A percentile compares a stretch with the other conserved stretches of the same genome.
These are phyloP conservation scores for Candida dubliniensis DNA, from an alignment of 1,139 yeast genomes.

Conservation along the genomic window DNA sequence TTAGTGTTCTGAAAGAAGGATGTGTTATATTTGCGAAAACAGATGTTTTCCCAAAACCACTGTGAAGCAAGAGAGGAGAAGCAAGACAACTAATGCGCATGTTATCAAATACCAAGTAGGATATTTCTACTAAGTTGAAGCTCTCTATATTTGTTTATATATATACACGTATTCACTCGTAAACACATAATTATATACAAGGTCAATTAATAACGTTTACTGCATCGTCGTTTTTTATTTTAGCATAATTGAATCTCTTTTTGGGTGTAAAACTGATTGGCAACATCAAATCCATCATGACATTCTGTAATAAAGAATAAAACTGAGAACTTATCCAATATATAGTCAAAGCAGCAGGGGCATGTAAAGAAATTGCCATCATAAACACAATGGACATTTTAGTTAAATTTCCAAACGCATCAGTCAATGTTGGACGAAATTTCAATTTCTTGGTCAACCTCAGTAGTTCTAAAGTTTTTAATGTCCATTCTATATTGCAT, in stretches of 20 bases:
- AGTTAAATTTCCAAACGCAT: conserved; percentile 60
- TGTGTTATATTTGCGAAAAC: conserved; percentile 77
- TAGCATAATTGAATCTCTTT: conserved; percentile 19
- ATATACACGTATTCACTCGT: no score
- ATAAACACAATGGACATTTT: conserved; percentile 75
- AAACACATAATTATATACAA: not conserved
- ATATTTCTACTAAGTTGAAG: not conserved
- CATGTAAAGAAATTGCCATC: conserved; percentile 83
- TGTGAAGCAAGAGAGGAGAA: not conserved
- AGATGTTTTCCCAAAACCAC: conserved; percentile 61
- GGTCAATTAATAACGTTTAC: conserved; percentile 1
- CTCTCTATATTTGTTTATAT: not conserved
- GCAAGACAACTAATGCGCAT: not conserved
- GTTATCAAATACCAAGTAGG: no score
- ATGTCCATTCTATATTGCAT: conserved; percentile 76
- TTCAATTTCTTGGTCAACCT: conserved; percentile 39
- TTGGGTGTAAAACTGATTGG: conserved; percentile 60
- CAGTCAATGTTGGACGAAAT: conserved; percentile 60
- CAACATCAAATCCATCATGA: conserved; percentile 63
- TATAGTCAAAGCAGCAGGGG: conserved; percentile 75
- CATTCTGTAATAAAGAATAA: conserved; percentile 73
- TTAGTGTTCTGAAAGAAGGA: conserved; percentile 65
- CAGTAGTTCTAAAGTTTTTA: conserved; percentile 55
- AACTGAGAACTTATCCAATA: conserved; percentile 88
- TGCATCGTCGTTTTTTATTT: conserved; percentile 2